Conservation (phyloP, 2,329 filamentous ascomycete species). For the Arachnomyces sp. region DNA sequence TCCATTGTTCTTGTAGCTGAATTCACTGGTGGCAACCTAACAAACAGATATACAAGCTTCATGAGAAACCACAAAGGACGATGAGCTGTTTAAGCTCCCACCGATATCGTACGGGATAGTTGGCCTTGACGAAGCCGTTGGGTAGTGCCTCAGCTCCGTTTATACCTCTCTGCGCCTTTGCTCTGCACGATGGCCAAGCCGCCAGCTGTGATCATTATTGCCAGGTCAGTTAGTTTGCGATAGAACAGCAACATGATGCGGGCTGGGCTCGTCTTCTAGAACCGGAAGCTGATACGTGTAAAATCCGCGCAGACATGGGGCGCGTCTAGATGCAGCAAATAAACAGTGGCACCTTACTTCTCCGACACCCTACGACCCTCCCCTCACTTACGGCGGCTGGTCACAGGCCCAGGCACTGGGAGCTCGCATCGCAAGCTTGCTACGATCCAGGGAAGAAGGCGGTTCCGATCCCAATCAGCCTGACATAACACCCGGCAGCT, state of each 20-base stretch:
- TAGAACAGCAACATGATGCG: too few species aligned
- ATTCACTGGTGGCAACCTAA: too few species aligned
- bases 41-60: too few species aligned
- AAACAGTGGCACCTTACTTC: constrained; percentile 91
- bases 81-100: constrained; percentile 4
- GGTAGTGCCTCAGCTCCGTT: too few species aligned
- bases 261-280: too few species aligned
- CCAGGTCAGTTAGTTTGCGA: constrained; percentile 24
- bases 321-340: constrained; percentile 87
- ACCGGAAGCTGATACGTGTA: not conserved
- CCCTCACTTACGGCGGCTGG: constrained; percentile 91
- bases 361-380: constrained; percentile 89
- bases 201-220: constrained; percentile 36
- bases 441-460: constrained; percentile 41
- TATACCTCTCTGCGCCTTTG: too few species aligned
- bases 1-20: too few species aligned
- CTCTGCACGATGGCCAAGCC: constrained; percentile 26
- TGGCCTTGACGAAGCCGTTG: too few species aligned
- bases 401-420: constrained; percentile 76
- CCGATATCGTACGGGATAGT: too few species aligned
- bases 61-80: not conserved
- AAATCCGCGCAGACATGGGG: constrained; percentile 61
- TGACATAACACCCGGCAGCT: not conserved
- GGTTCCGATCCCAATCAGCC: constrained; percentile 28
- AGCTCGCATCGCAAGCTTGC: constrained; percentile 68